Conservation (phyloP, 2,329 filamentous ascomycete species). For the Cladosporium sphaerospermum region DNA sequence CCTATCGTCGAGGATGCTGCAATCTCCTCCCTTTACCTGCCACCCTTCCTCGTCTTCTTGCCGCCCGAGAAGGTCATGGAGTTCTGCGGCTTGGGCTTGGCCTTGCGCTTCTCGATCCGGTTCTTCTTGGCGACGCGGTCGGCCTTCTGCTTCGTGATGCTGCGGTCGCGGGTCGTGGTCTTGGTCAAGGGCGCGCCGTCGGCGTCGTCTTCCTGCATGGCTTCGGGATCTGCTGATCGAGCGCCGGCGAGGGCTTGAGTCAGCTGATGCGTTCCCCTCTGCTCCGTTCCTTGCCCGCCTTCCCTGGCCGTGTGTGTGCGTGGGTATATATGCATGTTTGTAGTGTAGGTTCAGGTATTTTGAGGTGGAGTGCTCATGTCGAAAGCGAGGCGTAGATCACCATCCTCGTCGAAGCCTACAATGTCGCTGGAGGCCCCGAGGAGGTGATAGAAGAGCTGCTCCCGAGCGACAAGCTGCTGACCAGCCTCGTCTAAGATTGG, state of each 20-base stretch:
- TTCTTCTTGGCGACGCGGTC: slow-evolving; percentile 10
- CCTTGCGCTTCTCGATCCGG: slow-evolving; percentile 8
- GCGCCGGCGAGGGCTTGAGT: slow-evolving; percentile 4
- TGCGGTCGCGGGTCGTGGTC: slow-evolving; percentile 8
- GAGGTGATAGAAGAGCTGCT: slow-evolving; percentile 32
- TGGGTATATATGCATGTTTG: not conserved
- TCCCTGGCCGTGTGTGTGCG: not conserved
- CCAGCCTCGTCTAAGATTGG: slow-evolving; percentile 27
- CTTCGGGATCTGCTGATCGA: slow-evolving; percentile 12
- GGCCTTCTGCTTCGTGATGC: slow-evolving; percentile 10
- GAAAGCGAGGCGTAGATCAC: slow-evolving; percentile 26
- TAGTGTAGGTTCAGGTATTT: not conserved
- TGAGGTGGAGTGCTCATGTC: slow-evolving; percentile 12
- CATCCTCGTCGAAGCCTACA: slow-evolving; percentile 32
- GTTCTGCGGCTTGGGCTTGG: slow-evolving; percentile 6
- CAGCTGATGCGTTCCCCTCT: slow-evolving; percentile 3
- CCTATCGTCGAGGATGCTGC: too few species aligned
- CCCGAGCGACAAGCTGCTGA: slow-evolving; percentile 26
- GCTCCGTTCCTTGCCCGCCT: not conserved
- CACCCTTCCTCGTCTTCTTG: slow-evolving; percentile 10
- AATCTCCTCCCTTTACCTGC: not conserved
- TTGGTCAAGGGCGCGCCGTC: slow-evolving; percentile 10
- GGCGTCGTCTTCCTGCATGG: slow-evolving; percentile 10
- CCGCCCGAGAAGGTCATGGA: slow-evolving; percentile 1
- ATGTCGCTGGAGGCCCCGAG: slow-evolving; percentile 36